Evolutionary conservation across 495 filamentous ascomycete species (phyloP), one percentile per base, ranked within the genome.

Genomic region (Penicillium longicatenatum): DNA sequence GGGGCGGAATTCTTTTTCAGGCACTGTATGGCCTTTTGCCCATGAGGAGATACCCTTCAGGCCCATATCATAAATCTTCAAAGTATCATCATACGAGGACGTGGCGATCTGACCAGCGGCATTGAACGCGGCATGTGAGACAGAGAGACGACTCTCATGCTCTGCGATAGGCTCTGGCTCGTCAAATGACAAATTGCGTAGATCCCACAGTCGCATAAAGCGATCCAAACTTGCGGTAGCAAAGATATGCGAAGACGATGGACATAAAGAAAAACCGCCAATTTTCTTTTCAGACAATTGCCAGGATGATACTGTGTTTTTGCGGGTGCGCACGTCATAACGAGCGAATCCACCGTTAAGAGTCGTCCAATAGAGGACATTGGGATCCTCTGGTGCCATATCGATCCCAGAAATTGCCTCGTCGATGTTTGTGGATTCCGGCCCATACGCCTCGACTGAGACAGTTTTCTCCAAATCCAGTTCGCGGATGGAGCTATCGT

Each of bases 221-320:
- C 94, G 84, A 68, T 98, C 95, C 4, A 98, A 80, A 12, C 90
- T 93, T 8, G 92, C 93, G 0, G 94, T 98, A 1, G 93, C 91
- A n/a, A 94, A 67, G 39, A 94, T 84, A 70, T 98, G 86, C 0
- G 91, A 84, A 0, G 89, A 78, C 0, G 82, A 70, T 0, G 95
- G 94, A 59, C 93, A 85, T 3, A 97, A 66, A 1, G 85, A 87
- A 75, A 97, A 97, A 2, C 94, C 94, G 22, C 95, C 95, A 50
- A 98, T 97, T 66, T 98, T 98, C 72, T 94, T 93, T 50, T 96
- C 91, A 1, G 87, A 88, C 10, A 98, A 75, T n/a, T 84, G 76
- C 81, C 88, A 93, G 7, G 86, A 75, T 4, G 92, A 83, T 5
- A 77, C 70, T 1, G 73, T 75, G n/a, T 81, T 73, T 1, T 64